phyloP scores from a whole-genome alignment of 2,329 filamentous ascomycete genomes.

The Aspergillus hiratsukae region DNA sequence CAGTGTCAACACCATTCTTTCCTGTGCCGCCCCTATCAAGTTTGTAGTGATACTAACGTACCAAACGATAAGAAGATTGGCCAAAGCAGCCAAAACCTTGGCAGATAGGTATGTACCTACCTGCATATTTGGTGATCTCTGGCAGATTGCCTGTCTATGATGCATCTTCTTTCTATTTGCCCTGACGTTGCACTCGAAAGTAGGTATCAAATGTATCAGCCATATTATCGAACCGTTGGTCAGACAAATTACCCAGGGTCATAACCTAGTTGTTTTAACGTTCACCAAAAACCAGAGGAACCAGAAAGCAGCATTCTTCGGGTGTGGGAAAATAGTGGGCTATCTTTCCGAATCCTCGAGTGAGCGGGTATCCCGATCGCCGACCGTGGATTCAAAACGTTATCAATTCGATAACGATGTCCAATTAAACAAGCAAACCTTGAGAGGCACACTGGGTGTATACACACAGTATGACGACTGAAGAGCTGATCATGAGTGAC shows the following conservation, averaged over 20 bases:
- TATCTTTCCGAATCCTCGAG: slow-evolving; percentile 7
- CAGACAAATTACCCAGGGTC: background rate
- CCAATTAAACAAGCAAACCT: background rate
- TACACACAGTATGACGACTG: background rate
- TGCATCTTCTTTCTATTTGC: background rate
- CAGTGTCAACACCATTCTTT: slow-evolving; percentile 2
- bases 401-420: background rate
- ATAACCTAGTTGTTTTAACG: slow-evolving; percentile 3
- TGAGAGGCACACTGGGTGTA: background rate
- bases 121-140: background rate
- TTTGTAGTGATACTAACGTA: background rate
- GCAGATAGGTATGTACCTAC: background rate
- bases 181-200: background rate
- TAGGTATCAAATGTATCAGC: background rate
- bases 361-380: slow-evolving; percentile 13
- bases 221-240: background rate
- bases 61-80: background rate
- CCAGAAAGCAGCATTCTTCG: slow-evolving; percentile 14
- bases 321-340: slow-evolving; percentile 6
- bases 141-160: background rate
- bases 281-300: slow-evolving; percentile 4
- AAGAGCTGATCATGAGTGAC: background rate
- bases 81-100: background rate
- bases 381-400: background rate
- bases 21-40: slow-evolving; percentile 13